A percentile compares a stretch with the other conserved stretches of the same genome.
phyloP scores from a whole-genome alignment of 1,284 basidiomycete genomes.

The Schizophyllum amplum region DNA sequence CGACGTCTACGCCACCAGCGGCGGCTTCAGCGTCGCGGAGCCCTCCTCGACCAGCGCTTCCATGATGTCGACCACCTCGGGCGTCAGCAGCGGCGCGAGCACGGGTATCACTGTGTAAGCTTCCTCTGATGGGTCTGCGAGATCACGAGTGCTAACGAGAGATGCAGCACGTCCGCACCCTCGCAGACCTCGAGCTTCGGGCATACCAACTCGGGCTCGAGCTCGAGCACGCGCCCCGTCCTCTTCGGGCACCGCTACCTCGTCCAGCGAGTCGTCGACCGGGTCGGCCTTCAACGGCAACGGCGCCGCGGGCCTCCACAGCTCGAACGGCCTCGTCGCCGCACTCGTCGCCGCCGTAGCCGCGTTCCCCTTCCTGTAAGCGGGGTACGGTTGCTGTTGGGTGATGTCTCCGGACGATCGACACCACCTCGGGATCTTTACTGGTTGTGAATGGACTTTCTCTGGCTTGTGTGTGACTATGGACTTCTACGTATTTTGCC shows the following conservation, averaged over 20 bases:
- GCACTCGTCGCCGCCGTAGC: background rate
- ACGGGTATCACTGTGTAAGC: background rate
- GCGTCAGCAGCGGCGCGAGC: background rate
- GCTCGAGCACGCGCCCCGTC: background rate
- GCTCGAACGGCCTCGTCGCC: background rate
- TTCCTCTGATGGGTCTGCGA: background rate
- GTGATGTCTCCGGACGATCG: too few species aligned
- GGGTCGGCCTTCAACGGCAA: background rate
- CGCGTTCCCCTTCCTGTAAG: background rate
- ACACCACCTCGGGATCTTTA: background rate
- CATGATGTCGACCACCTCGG: background rate
- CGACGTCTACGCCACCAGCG: conserved; percentile 32
- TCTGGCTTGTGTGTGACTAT: too few species aligned
- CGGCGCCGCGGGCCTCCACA: background rate
- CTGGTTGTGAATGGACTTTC: background rate
- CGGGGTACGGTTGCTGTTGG: background rate
- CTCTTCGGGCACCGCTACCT: background rate
- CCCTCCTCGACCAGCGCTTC: conserved; percentile 14
- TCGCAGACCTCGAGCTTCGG: background rate
- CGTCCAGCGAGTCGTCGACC: background rate
- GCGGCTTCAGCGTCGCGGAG: conserved; percentile 35
- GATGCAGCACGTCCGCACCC: background rate
- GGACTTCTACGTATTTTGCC: too few species aligned
- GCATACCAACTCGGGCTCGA: background rate
- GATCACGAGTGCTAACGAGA: background rate